Base-by-base conservation (phyloP, 305 asterid genomes). In the Fraxinus paxiana region DNA sequence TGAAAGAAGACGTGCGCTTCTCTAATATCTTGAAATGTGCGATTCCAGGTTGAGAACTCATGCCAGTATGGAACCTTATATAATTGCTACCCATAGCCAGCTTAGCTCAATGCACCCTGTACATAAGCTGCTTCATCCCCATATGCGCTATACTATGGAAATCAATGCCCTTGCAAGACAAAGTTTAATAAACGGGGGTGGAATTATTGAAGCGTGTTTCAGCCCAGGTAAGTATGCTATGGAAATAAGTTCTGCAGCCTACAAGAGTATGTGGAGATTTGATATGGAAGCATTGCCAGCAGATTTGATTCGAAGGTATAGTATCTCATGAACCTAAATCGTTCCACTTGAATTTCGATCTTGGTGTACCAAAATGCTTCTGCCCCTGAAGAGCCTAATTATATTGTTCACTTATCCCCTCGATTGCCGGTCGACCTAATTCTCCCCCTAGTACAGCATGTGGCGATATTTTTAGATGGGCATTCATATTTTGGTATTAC, bases 41-140 rank as follows among this genome's bases (percentile, higher is more conserved):
- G 41, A 69, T 84, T 69, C 79, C 90, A 91, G 98, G 96, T 77
- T 92, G 88, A 90, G 89, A 87, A 92, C 97, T 73, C 98, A 94
- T 83, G 97, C 98, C 15, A 82, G 89, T 31, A 84, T 83, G 87
- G 95, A 91, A 67, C 92, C 97, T 79, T 92, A 91, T 59, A 92
- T 92, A 74, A 92, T 93, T 26, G 97, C 98, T 33, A 87, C 97
- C 1, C 87, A 94, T 73, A 90, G 98, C 86, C 97, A 94, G 83
- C 93, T 94, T 74, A 94, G 97, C 91, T 84, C 92, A 12, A 86
- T 94, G 91, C 98, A 94, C 84, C 98, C 98, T 0, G 73, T 94
- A 70, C 84, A 85, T 82, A 92, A 94, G 85, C 85, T 94, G 81
- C 93, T 94, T 22, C 93, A 89, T 84, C 98, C 98, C 34, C 98